Conservation (phyloP, 257 asterid genomes). For the Solanum lignicaule region DNA sequence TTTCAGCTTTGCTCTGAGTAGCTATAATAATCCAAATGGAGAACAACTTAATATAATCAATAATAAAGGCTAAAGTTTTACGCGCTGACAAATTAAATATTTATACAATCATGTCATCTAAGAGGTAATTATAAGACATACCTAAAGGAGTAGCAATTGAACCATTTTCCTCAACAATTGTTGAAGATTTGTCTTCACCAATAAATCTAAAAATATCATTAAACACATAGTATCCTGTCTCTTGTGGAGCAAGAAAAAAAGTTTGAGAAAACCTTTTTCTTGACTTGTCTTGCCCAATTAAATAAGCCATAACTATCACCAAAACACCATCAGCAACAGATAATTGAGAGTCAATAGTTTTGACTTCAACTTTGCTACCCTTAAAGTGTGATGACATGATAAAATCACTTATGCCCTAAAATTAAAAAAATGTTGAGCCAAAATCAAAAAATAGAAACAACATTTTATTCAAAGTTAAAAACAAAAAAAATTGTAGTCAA, state of each 20-base stretch:
- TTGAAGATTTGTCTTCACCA: not conserved
- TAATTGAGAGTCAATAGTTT: slow-evolving; percentile 25
- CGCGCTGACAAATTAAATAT: not conserved
- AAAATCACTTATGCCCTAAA: slow-evolving; percentile 43
- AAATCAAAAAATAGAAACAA: too few relatives aligned
- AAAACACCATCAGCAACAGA: slow-evolving; percentile 40
- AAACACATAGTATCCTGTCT: slow-evolving; percentile 36
- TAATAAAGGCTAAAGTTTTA: not conserved
- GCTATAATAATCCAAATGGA: not conserved
- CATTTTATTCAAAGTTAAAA: not conserved
- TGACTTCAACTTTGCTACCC: slow-evolving; percentile 20
- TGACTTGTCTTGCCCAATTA: slow-evolving; percentile 10
- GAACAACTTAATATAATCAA: not conserved
- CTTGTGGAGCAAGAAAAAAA: slow-evolving; percentile 52
- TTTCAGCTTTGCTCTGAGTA: not conserved
- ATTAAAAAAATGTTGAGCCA: not conserved
- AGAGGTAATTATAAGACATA: not conserved
- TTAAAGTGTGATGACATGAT: slow-evolving; percentile 44
- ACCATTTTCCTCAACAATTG: not conserved
- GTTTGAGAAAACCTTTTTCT: slow-evolving; percentile 37
- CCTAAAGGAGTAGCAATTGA: not conserved
- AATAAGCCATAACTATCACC: slow-evolving; percentile 36
- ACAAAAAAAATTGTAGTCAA: not conserved
- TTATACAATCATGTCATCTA: not conserved
- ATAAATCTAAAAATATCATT: slow-evolving; percentile 41